Percentiles rank a stretch among this genome's conserved stretches.
Conservation (phyloP, 768 basidiomycete genomes). For the Leccinum pellstonianum region DNA sequence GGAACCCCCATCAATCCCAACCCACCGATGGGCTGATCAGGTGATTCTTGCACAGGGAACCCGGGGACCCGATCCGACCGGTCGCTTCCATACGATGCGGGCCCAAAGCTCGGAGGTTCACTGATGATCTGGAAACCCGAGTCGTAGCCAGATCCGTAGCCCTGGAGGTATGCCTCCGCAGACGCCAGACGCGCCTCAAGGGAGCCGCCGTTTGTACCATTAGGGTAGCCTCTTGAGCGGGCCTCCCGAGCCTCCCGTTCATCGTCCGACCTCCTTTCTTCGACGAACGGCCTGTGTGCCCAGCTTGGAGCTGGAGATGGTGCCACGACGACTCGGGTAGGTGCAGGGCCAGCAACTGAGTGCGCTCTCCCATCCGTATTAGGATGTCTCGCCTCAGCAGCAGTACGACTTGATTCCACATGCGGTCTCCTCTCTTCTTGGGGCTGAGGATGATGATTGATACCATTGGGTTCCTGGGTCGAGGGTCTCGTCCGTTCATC, state of each 20-base stretch:
- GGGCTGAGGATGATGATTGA: slow-evolving; percentile 5
- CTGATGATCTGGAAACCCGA: slow-evolving; percentile 26
- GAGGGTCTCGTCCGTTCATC: slow-evolving; percentile 23
- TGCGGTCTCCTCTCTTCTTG: slow-evolving; percentile 17
- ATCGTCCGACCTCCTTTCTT: slow-evolving; percentile 32
- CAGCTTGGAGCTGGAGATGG: slow-evolving; percentile 29
- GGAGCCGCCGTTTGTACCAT: slow-evolving; percentile 10
- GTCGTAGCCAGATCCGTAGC: slow-evolving; percentile 37
- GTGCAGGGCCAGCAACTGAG: slow-evolving; percentile 34
- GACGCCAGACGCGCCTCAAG: slow-evolving; percentile 30
- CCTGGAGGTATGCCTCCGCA: slow-evolving; percentile 36
- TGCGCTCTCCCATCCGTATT: slow-evolving; percentile 25
- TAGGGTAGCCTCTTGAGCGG: slow-evolving; percentile 12
- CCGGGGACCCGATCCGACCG: slow-evolving; percentile 16
- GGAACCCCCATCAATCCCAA: slow-evolving; percentile 31
- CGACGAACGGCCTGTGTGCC: slow-evolving; percentile 30
- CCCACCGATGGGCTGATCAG: slow-evolving; percentile 24
- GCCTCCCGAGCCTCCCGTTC: slow-evolving; percentile 27
- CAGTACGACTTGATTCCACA: slow-evolving; percentile 13
- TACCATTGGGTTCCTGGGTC: slow-evolving; percentile 16
- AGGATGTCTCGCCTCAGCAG: slow-evolving; percentile 8
- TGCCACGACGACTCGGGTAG: slow-evolving; percentile 30
- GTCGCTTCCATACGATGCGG: slow-evolving; percentile 23
- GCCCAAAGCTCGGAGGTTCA: slow-evolving; percentile 13
- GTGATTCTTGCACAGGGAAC: slow-evolving; percentile 33